Base-by-base conservation (phyloP, 1,284 basidiomycete genomes). In the Pisolithus thermaeus region DNA sequence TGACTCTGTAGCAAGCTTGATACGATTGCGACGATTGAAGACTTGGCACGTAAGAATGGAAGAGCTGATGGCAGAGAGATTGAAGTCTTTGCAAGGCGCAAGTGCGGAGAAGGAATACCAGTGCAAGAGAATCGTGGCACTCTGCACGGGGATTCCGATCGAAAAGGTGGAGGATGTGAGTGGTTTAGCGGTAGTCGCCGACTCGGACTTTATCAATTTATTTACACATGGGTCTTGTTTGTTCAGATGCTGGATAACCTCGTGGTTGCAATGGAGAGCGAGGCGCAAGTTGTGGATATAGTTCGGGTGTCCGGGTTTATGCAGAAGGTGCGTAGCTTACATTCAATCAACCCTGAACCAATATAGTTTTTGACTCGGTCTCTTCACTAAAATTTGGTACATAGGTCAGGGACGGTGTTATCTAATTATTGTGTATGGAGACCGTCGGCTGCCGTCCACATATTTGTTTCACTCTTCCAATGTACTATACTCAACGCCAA, bases 111-210 rank as follows among this genome's bases (percentile, higher is more conserved):
- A 90, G 68, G 88, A 93, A 63, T 86, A 86, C 59, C 85, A 91
- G 70, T 97, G 91, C 73, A 87, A 92, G 70, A 92, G 86, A 70
- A 87, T 97, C 54, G 88, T 98, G 20, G 84, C 92, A 22, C 73
- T 96, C 49, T 96, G 92, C 67, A 92, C 92, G 7, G 89, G 90
- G 41, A 86, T 94, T 47, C 81, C 90, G 2, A 78, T 92, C 45
- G 90, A 95, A 60, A 87, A 87, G 66, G 89, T 97, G 43, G 94
- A 97, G 69, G 83, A 84, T 61, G 92, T 94, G 67, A 77, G 87
- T 79, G 25, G 37, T 43, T 41, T 51, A 53, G 51, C 52, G 57
- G 52, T 52, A 50, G 55, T 43, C 50, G 42, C 55, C 53, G 49
- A 35, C 53, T 48, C 50, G 45, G 44, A 37, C 38, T 54, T 60